Conservation (phyloP, 495 filamentous ascomycete species). For the Xylaria telfairii region DNA sequence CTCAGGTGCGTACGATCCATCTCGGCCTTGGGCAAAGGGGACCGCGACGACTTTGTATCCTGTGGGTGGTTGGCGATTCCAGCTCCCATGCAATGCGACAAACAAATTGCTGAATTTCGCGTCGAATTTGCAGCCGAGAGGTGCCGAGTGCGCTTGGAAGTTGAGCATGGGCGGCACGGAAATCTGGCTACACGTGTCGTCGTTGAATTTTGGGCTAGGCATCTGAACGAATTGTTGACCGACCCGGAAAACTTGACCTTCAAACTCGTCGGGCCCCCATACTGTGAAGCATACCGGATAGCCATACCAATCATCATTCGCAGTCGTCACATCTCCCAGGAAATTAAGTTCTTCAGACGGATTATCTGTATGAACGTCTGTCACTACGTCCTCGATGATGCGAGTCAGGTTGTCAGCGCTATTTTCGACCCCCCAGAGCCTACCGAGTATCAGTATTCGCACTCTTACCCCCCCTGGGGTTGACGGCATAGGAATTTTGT, state of each 20-base stretch:
- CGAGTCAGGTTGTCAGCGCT: constrained; percentile 68
- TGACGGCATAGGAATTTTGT: neutral
- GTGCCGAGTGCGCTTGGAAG: constrained; percentile 67
- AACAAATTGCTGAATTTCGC: constrained; percentile 37
- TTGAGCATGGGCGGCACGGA: constrained; percentile 56
- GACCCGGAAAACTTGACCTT: constrained; percentile 32
- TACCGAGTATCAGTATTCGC: constrained; percentile 57
- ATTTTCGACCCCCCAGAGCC: constrained; percentile 76
- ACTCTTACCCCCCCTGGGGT: neutral
- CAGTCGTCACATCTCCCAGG: constrained; percentile 64
- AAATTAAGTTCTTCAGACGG: constrained; percentile 79
- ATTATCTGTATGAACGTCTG: constrained; percentile 71
- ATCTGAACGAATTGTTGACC: constrained; percentile 48
- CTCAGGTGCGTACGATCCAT: constrained; percentile 42
- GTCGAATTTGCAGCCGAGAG: constrained; percentile 65
- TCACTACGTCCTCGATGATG: constrained; percentile 38
- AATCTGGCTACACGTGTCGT: constrained; percentile 50
- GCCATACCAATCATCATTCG: constrained; percentile 62
- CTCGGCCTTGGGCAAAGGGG: constrained; percentile 46
- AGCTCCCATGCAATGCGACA: constrained; percentile 55
- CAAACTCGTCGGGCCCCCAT: constrained; percentile 56
- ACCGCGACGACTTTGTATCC: constrained; percentile 64
- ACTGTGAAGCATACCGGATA: constrained; percentile 73
- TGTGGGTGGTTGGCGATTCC: constrained; percentile 58
- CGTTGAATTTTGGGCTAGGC: constrained; percentile 42